Evolutionary conservation across 331 rosid species (phyloP).

Genomic region (Pyracantha coccinea): DNA sequence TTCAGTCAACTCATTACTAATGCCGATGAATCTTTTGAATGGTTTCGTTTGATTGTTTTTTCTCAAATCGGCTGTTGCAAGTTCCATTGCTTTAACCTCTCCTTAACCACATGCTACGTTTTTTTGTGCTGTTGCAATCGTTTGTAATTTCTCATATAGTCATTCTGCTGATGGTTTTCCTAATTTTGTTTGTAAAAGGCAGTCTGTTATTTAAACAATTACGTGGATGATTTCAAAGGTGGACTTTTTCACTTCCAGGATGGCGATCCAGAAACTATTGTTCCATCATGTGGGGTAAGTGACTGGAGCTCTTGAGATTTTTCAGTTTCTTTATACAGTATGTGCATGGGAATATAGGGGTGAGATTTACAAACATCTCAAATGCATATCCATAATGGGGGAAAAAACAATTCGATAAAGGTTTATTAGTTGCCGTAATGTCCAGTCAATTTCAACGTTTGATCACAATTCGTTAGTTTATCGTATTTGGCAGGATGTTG

Average conservation of each 20-base stretch:
- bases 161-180: constrained; percentile 18
- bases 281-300: constrained; percentile 81
- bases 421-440: background rate
- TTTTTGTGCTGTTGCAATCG: background rate
- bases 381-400: background rate
- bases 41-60: background rate
- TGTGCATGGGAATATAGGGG: background rate
- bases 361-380: background rate
- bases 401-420: background rate
- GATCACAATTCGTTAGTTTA: background rate
- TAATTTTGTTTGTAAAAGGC: constrained; percentile 49
- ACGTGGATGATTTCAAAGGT: constrained; percentile 65
- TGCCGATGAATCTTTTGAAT: background rate
- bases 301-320: constrained; percentile 23
- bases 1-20: background rate
- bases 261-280: constrained; percentile 57
- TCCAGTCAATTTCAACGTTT: background rate
- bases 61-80: background rate
- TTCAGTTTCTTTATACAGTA: background rate
- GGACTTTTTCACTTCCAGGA: constrained; percentile 86
- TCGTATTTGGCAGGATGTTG: constrained; percentile 54
- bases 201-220: constrained; percentile 77
- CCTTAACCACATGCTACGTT: background rate
- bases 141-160: background rate
- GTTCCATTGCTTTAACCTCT: background rate